A percentile compares a stretch with the other conserved stretches of the same genome.
Conservation (phyloP, 2,329 filamentous ascomycete species). For the Sordariomycetes sp. region DNA sequence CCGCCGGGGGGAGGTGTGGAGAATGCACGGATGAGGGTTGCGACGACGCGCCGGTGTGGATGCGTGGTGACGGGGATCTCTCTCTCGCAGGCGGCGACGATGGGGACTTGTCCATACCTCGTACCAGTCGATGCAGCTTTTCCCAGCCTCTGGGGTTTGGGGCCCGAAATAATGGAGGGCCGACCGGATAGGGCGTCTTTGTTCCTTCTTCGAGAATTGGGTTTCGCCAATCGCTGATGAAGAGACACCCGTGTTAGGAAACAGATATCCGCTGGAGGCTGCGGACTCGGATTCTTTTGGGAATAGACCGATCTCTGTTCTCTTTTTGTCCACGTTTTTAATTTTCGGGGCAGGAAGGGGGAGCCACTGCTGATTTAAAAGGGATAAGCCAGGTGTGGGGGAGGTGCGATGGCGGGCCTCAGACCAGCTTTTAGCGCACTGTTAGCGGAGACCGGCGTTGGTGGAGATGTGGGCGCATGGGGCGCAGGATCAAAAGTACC, state of each 20-base stretch:
- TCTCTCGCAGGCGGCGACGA: neutral
- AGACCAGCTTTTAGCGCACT: neutral
- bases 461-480: neutral
- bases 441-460: neutral
- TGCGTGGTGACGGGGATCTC: neutral
- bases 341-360: constrained; percentile 1
- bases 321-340: constrained; percentile 5
- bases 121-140: neutral
- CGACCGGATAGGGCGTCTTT: neutral
- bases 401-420: neutral
- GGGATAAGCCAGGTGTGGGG: constrained; percentile 4
- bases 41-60: neutral
- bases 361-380: constrained; percentile 4
- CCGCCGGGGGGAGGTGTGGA: neutral
- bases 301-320: constrained; percentile 1
- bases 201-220: neutral
- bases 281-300: neutral
- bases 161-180: neutral
- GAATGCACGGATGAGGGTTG: neutral
- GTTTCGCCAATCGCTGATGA: neutral
- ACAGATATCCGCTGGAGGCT: constrained; percentile 1
- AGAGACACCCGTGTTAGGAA: neutral
- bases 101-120: neutral
- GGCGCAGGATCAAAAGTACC: neutral
- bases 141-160: neutral